Evolutionary conservation across 1,284 basidiomycete genomes (phyloP).

Genomic region (Athelia sp.): DNA sequence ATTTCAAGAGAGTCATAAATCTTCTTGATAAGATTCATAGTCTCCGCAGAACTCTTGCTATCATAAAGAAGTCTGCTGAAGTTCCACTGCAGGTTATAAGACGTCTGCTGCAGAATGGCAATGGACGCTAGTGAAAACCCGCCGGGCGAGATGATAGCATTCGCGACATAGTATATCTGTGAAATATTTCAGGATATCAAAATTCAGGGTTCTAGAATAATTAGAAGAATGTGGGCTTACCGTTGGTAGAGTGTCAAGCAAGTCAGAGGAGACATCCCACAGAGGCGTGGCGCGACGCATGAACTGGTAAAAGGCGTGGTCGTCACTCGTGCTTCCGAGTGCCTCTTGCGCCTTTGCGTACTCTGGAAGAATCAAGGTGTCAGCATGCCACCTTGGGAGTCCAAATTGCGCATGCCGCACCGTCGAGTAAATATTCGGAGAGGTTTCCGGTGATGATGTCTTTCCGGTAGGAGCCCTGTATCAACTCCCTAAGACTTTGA

Average conservation of each 20-base stretch:
- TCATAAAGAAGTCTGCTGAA: neutral
- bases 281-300: neutral
- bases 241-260: neutral
- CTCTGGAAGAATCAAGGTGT: neutral
- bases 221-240: too few relatives aligned
- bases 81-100: neutral
- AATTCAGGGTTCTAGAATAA: too few relatives aligned
- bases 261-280: neutral
- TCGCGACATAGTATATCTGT: neutral
- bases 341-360: neutral
- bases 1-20: neutral
- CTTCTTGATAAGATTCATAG: neutral
- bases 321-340: neutral
- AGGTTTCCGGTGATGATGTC: slow-evolving; percentile 15
- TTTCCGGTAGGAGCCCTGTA: slow-evolving; percentile 10
- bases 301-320: neutral
- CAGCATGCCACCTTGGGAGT: neutral
- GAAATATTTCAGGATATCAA: too few relatives aligned
- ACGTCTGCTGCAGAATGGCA: neutral
- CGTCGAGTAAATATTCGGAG: slow-evolving; percentile 8
- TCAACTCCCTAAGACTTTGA: slow-evolving; percentile 7
- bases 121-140: neutral
- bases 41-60: neutral
- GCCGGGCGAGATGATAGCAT: neutral
- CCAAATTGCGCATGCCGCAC: neutral